These are phyloP conservation scores for Arthroderma uncinatum DNA, from an alignment of 2,329 filamentous ascomycete species.

Conservation along the genomic window DNA sequence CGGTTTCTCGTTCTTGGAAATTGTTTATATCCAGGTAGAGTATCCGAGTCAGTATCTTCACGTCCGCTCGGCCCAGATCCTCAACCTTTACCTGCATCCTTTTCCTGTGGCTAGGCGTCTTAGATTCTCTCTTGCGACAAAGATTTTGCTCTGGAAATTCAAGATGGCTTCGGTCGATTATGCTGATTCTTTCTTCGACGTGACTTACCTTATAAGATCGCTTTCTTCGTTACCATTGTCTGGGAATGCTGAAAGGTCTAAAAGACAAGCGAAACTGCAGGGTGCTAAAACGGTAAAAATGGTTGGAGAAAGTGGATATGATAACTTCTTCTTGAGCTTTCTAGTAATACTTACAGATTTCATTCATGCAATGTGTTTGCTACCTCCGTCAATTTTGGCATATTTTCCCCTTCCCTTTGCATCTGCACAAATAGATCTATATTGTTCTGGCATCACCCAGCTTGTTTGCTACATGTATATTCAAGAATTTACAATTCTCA, in stretches of 20 bases:
- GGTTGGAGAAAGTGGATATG: neutral
- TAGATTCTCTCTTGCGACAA: neutral
- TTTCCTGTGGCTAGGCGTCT: neutral
- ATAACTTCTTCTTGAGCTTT: neutral
- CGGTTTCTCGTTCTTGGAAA: neutral
- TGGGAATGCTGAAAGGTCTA: neutral
- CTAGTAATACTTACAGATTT: neutral
- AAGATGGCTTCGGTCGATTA: neutral
- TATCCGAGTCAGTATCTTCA: conserved; percentile 8
- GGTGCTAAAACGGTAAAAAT: neutral
- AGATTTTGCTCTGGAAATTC: neutral
- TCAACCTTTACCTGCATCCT: neutral
- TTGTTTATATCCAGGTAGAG: conserved; percentile 2
- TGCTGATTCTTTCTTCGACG: neutral
- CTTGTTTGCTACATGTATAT: neutral
- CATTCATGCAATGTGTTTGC: neutral
- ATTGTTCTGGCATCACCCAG: neutral
- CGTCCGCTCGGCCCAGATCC: conserved; percentile 7
- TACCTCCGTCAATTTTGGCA: neutral
- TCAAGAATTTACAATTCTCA: too few relatives aligned
- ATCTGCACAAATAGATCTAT: neutral
- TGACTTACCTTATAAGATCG: neutral
- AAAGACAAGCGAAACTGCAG: neutral
- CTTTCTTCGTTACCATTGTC: neutral
- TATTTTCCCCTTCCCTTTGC: neutral